Evolutionary conservation across 2,329 filamentous ascomycete genomes (phyloP).

Genomic region (Hypomyces perniciosus): DNA sequence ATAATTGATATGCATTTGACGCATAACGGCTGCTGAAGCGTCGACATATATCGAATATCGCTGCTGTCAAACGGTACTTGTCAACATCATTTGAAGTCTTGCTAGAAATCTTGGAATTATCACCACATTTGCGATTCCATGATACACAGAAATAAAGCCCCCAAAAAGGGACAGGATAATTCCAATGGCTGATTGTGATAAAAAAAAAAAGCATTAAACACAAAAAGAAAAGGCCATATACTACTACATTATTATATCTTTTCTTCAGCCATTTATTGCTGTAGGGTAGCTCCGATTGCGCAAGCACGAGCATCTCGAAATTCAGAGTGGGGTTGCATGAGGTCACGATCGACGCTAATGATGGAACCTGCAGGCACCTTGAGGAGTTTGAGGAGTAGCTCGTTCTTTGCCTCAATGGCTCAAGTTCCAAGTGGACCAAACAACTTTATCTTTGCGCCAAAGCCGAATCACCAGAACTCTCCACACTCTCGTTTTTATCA

Average conservation of each 20-base stretch:
- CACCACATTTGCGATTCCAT: not conserved
- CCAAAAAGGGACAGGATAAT: no score
- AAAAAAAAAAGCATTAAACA: not conserved
- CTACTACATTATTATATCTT: not conserved
- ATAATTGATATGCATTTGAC: not conserved
- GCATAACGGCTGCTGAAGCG: not conserved
- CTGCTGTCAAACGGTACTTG: no score
- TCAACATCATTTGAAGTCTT: not conserved
- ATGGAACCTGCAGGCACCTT: slow-evolving; percentile 15
- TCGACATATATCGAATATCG: no score
- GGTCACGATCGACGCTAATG: slow-evolving; percentile 20
- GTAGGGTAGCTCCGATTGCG: not conserved
- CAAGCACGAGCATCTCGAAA: not conserved
- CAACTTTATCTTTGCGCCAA: not conserved
- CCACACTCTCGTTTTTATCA: not conserved
- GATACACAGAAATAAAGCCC: no score
- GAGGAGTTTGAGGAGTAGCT: not conserved
- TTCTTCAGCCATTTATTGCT: not conserved
- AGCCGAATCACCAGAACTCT: not conserved
- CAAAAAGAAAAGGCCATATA: not conserved
- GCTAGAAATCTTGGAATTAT: not conserved
- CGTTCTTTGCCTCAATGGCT: no score
- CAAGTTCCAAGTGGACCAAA: not conserved
- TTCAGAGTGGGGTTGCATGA: slow-evolving; percentile 23
- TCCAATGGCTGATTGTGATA: not conserved